phyloP scores from a whole-genome alignment of 2,329 filamentous ascomycete genomes.

The Trichoderma atrobrunneum region DNA sequence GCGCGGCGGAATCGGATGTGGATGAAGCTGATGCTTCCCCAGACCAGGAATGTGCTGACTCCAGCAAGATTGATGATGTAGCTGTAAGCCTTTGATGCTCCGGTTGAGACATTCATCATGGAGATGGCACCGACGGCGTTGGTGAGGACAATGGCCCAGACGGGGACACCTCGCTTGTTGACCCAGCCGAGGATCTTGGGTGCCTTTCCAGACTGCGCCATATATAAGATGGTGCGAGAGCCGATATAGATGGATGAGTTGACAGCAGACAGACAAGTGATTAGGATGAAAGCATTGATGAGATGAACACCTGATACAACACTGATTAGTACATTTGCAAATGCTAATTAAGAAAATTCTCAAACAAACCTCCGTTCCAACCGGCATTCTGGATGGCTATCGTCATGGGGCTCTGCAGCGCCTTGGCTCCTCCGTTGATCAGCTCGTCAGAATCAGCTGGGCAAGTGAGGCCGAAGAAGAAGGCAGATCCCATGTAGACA shows the following conservation, averaged over 20 bases:
- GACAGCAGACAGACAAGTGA: slow-evolving; percentile 68
- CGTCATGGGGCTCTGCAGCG: slow-evolving; percentile 70
- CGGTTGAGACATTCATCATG: slow-evolving; percentile 72
- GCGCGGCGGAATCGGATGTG: slow-evolving; percentile 70
- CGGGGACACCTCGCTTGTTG: slow-evolving; percentile 60
- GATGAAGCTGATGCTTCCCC: slow-evolving; percentile 67
- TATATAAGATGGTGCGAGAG: slow-evolving; percentile 70
- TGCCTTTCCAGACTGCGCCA: slow-evolving; percentile 71
- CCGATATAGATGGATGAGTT: slow-evolving; percentile 78
- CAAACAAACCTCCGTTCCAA: slow-evolving; percentile 57
- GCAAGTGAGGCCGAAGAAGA: slow-evolving; percentile 73
- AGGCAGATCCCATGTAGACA: slow-evolving; percentile 65
- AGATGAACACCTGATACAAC: slow-evolving; percentile 55
- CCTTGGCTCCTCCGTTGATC: slow-evolving; percentile 58
- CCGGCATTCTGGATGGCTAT: slow-evolving; percentile 72
- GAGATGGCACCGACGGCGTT: slow-evolving; percentile 69
- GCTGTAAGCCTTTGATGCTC: slow-evolving; percentile 60
- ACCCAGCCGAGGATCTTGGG: slow-evolving; percentile 68
- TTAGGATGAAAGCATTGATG: slow-evolving; percentile 74
- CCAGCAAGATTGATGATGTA: slow-evolving; percentile 71
- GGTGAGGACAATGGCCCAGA: slow-evolving; percentile 62
- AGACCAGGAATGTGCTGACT: slow-evolving; percentile 69
- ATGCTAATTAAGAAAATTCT: fast-evolving
- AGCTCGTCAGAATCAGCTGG: slow-evolving; percentile 65
- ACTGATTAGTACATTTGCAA: not conserved